phyloP scores from a whole-genome alignment of 176 grass and related monocot genomes.

The Aechmea fasciata region DNA sequence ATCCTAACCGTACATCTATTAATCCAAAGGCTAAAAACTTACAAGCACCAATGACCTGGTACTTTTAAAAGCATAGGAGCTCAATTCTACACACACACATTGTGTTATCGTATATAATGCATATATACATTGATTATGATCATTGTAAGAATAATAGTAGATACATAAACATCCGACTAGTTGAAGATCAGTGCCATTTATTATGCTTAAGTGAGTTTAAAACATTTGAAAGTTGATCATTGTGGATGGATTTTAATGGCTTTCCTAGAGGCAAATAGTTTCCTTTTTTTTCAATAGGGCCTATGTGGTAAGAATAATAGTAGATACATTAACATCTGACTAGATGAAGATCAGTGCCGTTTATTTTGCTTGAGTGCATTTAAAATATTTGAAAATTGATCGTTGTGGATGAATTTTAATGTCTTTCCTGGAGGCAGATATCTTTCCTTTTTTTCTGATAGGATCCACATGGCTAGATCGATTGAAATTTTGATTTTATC shows the following conservation, averaged over 20 bases:
- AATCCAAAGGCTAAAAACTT: too few relatives aligned
- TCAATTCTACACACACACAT: too few relatives aligned
- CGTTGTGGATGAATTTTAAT: background rate
- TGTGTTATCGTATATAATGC: too few relatives aligned
- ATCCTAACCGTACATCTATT: too few relatives aligned
- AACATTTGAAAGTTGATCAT: background rate
- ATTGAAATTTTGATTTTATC: background rate
- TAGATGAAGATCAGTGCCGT: background rate
- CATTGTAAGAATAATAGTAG: too few relatives aligned
- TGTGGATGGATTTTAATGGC: background rate
- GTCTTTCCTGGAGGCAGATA: too few relatives aligned
- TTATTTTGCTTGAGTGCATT: background rate
- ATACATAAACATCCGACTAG: background rate
- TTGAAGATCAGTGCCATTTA: slow-evolving; percentile 3
- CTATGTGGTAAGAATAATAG: background rate
- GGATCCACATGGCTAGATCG: background rate
- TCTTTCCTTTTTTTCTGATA: too few relatives aligned
- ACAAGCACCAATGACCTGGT: too few relatives aligned
- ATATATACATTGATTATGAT: too few relatives aligned
- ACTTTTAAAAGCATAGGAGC: too few relatives aligned
- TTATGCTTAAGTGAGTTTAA: background rate
- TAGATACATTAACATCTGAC: background rate
- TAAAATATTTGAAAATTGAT: background rate
- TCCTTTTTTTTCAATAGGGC: too few relatives aligned
- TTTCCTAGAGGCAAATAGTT: too few relatives aligned